Evolutionary conservation across 108 stramenopile genomes (phyloP), one percentile per base, ranked within the genome.

Genomic region (Pelagomonas calceolata): DNA sequence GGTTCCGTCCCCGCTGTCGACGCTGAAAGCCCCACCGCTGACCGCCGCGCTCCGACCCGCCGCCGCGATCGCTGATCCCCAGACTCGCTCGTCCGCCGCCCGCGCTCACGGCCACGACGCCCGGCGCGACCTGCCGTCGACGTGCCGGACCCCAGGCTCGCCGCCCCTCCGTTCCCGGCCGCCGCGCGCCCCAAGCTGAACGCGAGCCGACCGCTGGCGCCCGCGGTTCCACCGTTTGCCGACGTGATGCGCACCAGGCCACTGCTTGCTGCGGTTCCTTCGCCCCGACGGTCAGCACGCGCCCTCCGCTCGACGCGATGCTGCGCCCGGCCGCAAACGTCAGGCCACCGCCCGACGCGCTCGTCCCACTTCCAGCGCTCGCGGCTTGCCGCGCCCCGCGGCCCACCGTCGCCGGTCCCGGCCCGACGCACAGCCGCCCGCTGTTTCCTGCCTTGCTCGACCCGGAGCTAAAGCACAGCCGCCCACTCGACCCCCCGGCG

Each of bases 271-370:
- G n/a, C n/a, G n/a, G 16, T 45, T 45, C 16, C 14, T 10, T 45
- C 44, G 44, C 44, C 44, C 16, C 16, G 44, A 10, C 44, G 10
- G 44, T 16, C 44, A 29, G 12, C 32, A 44, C 64, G 10, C 64
- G 16, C 17, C 30, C 39, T 15, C 64, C 33, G 32, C 67, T 36
- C 14, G 7, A 29, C 30, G 36, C 67, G 36, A 17, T n/a, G 26
- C 34, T 65, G 32, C 36, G 14, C 14, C 44, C 44, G 44, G 44
- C 66, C 12, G 26, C 16, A 7, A 73, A 9, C 14, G 37, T 66
- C 29, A 73, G 14, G 34, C 32, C 72, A 33, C 72, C 72, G 5
- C 72, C 72, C 15, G 37, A 18, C 4, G 65, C 72, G 18, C 65
- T 10, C 7, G 44, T 35, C 10, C 44, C 64, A 9, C 30, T 26